Evolutionary conservation across 148 eudicot species (phyloP), one percentile per base, ranked within the genome.

Genomic region (Suaeda aralocaspica): DNA sequence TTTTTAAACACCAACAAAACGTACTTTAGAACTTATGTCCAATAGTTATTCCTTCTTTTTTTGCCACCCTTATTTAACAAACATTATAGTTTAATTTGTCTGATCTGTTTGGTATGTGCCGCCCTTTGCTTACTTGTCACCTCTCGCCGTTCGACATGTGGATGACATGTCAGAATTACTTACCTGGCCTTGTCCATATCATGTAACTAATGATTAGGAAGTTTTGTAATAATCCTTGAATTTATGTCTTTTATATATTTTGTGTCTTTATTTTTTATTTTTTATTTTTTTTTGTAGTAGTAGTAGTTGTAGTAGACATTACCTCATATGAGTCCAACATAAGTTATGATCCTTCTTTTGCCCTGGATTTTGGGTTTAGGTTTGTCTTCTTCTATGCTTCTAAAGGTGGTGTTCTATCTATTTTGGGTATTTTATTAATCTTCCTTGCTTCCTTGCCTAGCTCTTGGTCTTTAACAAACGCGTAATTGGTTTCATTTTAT

Each of bases 41-140:
- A 70, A 58, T 30, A 21, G 48, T 30, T 31, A 19, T 5, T 39
- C 67, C 30, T 29, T 22, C 29, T 41, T 61, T 69, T 64, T 45
- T 57, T 64, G 22, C 25, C 55, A 42, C 67, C 34, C 30, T 36
- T 36, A 36, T 8, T 36, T 36, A n/a, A n/a, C 8, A 3, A 36
- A 3, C 41, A 36, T 36, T 36, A 36, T 36, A 36, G 41, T 3
- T 4, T 36, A 36, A 8, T 65, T 69, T 74, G 84, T 78, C 83
- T 45, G 87, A n/a, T 80, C 81, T 36, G 86, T 79, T 87, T 79
- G 84, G 84, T 82, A 8, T 36, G 81, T 75, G 86, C 94, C 94
- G 90, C 81, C 94, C 94, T 69, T 74, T 45, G 76, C 75, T 79
- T 16, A 79, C 10, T 66, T 84, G 88, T 71, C 82, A 25, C 25